phyloP scores from a whole-genome alignment of 768 basidiomycete species.

The Leccinum rimulosum region DNA sequence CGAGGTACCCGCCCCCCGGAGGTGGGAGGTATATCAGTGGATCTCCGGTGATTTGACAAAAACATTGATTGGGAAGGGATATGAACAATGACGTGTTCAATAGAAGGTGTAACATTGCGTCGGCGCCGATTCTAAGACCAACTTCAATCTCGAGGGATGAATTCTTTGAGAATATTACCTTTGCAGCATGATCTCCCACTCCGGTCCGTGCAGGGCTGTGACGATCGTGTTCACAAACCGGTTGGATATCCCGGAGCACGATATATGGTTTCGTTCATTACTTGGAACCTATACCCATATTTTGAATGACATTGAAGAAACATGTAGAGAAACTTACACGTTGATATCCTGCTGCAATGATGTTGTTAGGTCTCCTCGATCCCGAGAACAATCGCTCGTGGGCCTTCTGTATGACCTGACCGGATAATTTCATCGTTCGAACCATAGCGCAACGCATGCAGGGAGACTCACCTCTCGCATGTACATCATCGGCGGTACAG shows the following conservation, averaged over 20 bases:
- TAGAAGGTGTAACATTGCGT: conserved; percentile 76
- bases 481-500: conserved; percentile 41
- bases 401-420: conserved; percentile 59
- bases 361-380: conserved; percentile 44
- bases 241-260: conserved; percentile 49
- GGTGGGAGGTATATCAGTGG: conserved; percentile 51
- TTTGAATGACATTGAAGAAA: neutral
- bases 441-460: neutral
- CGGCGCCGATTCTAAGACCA: conserved; percentile 64
- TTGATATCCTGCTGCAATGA: conserved; percentile 67
- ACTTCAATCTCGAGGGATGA: neutral
- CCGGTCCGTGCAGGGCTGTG: conserved; percentile 57
- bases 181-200: conserved; percentile 65
- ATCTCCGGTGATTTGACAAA: conserved; percentile 78
- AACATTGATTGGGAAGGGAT: conserved; percentile 77
- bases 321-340: conserved; percentile 37
- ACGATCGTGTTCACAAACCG: conserved; percentile 73
- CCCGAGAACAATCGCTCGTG: conserved; percentile 52
- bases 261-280: conserved; percentile 38
- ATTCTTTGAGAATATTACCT: conserved; percentile 40
- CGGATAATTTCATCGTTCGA: neutral
- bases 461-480: conserved; percentile 50
- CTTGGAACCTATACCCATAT: conserved; percentile 19
- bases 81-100: conserved; percentile 72
- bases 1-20: conserved; percentile 9